These are phyloP conservation scores for Senna siamea DNA, from an alignment of 306 rosid genomes.

Conservation along the genomic window DNA sequence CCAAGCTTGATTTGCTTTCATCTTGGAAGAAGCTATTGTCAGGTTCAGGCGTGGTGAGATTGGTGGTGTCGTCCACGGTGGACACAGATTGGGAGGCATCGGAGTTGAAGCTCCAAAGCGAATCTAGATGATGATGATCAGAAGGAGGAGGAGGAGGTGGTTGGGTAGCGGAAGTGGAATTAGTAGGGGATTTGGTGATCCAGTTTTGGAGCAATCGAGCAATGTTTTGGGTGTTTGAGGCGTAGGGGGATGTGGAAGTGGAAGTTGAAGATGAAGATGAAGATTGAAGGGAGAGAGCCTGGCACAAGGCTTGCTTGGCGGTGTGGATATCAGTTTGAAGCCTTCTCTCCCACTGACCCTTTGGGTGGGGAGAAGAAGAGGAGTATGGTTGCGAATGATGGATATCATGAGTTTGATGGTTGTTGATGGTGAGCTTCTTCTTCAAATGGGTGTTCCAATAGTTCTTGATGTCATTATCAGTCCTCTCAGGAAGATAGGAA, in stretches of 20 bases:
- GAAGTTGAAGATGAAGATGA: too few species aligned
- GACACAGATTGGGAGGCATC: too few species aligned
- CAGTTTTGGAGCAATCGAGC: slow-evolving; percentile 73
- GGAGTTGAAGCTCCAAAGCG: too few species aligned
- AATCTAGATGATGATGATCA: too few species aligned
- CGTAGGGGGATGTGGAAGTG: slow-evolving; percentile 47
- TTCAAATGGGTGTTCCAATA: slow-evolving; percentile 75
- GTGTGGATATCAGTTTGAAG: slow-evolving; percentile 85
- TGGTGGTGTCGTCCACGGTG: too few species aligned
- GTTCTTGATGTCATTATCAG: slow-evolving; percentile 71
- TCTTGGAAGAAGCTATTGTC: slow-evolving; percentile 43
- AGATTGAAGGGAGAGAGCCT: slow-evolving; percentile 78
- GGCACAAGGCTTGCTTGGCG: slow-evolving; percentile 85
- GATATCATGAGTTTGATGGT: too few species aligned
- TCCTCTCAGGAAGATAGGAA: slow-evolving; percentile 69
- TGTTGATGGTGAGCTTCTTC: slow-evolving; percentile 53
- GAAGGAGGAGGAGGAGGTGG: too few species aligned
- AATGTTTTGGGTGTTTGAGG: slow-evolving; percentile 80
- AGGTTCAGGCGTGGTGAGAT: too few species aligned
- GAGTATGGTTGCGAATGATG: too few species aligned
- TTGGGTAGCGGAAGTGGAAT: too few species aligned
- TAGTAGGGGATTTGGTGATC: too few species aligned
- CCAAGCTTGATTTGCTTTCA: slow-evolving; percentile 48
- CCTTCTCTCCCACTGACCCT: slow-evolving; percentile 97
- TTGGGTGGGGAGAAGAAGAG: too few species aligned